Conservation (phyloP, 2,329 filamentous ascomycete genomes). For the Teratosphaeria destructans region DNA sequence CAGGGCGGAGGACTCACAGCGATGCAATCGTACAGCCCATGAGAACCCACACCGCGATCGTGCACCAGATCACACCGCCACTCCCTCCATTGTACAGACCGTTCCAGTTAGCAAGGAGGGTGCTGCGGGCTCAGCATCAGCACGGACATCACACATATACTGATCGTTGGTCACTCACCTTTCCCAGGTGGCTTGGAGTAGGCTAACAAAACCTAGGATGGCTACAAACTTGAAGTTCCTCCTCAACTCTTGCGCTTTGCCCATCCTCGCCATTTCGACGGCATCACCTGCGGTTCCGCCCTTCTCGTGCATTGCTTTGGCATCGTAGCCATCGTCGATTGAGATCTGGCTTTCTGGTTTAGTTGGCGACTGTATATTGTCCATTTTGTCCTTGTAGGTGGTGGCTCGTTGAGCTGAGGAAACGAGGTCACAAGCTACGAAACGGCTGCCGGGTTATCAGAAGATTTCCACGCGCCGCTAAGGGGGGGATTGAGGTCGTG, state of each 20-base stretch:
- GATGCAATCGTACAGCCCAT: constrained; percentile 24
- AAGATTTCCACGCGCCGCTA: not conserved
- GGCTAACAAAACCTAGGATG: constrained; percentile 44
- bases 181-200: constrained; percentile 42
- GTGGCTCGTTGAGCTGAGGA: not conserved
- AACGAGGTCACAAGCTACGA: not conserved
- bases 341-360: constrained; percentile 16
- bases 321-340: constrained; percentile 13
- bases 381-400: not conserved
- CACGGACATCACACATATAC: not conserved
- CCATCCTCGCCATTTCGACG: constrained; percentile 39
- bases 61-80: constrained; percentile 23
- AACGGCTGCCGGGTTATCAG: not conserved
- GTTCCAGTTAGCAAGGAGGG: constrained; percentile 27
- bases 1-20: constrained; percentile 5
- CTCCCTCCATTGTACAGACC: constrained; percentile 22
- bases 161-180: not conserved
- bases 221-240: constrained; percentile 36
- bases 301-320: constrained; percentile 14
- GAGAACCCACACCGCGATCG: constrained; percentile 22
- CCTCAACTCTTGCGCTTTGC: constrained; percentile 40
- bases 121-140: constrained; percentile 15
- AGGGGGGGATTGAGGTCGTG: not conserved
- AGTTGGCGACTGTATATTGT: constrained; percentile 4
- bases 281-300: constrained; percentile 27